Evolutionary conservation across 257 asterid genomes (phyloP).

Genomic region (Prunella vulgaris): DNA sequence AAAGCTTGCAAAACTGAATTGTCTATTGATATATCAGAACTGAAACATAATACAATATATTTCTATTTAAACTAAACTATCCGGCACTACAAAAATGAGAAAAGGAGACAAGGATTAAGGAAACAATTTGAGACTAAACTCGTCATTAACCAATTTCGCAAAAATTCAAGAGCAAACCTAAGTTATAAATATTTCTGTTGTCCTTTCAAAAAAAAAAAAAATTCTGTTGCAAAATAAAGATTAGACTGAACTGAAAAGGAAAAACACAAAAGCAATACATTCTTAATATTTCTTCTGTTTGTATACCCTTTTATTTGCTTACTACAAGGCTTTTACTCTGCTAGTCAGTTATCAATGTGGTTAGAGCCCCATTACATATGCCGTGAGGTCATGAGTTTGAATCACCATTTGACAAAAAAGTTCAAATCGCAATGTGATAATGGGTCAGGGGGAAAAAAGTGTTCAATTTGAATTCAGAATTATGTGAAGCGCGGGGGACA

Average conservation of each 20-base stretch:
- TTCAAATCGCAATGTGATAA: neutral
- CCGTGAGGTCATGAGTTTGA: no score
- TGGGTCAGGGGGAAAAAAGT: neutral
- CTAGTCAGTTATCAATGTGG: neutral
- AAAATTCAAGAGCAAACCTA: neutral
- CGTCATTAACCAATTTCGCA: neutral
- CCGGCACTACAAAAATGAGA: neutral
- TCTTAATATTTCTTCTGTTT: neutral
- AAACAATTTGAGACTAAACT: neutral
- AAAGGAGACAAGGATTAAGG: neutral
- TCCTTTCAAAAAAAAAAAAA: no score
- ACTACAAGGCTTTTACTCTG: neutral
- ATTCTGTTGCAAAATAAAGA: neutral
- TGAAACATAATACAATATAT: neutral
- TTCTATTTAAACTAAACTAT: neutral
- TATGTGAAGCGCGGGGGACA: neutral
- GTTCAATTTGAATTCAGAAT: neutral
- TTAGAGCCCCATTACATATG: no score
- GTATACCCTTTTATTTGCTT: neutral
- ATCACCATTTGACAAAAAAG: no score
- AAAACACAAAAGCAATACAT: neutral
- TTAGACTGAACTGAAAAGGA: neutral
- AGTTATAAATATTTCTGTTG: neutral
- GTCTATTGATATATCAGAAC: neutral
- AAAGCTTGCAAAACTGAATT: neutral